Conservation (phyloP, 768 basidiomycete genomes). For the Hemileccinum impolitum region DNA sequence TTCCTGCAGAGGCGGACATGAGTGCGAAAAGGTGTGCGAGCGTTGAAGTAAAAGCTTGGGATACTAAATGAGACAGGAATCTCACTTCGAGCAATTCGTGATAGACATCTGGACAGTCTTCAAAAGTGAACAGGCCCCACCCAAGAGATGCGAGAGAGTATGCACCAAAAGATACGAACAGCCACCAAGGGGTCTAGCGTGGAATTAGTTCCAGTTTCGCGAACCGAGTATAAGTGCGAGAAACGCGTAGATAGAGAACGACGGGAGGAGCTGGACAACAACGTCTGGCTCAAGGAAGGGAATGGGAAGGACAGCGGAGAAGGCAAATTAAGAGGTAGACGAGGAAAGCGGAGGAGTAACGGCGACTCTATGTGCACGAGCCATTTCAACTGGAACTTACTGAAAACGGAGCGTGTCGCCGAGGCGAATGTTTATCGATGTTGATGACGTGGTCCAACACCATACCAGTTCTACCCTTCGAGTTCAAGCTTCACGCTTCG, state of each 20-base stretch:
- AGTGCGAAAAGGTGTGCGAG: not conserved
- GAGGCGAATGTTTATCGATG: too few species aligned
- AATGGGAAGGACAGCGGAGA: slow-evolving; percentile 6
- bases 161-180: slow-evolving; percentile 74
- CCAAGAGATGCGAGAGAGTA: slow-evolving; percentile 78
- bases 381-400: not conserved
- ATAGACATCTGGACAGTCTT: slow-evolving; percentile 80
- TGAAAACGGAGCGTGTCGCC: not conserved
- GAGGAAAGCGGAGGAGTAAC: slow-evolving; percentile 40
- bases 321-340: slow-evolving; percentile 29
- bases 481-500: too few species aligned
- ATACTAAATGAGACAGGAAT: not conserved
- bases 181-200: slow-evolving; percentile 77
- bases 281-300: slow-evolving; percentile 12
- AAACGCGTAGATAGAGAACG: not conserved
- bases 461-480: too few species aligned
- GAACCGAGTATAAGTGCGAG: not conserved
- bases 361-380: slow-evolving; percentile 39
- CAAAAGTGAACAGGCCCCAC: slow-evolving; percentile 67
- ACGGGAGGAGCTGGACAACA: slow-evolving; percentile 9
- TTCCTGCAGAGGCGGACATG: slow-evolving; percentile 40
- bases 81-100: slow-evolving; percentile 57
- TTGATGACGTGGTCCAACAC: too few species aligned
- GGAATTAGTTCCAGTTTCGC: not conserved
- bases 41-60: not conserved